Evolutionary conservation across 2,329 filamentous ascomycete species (phyloP).

Genomic region (Arthrobotrys pseudoclavata): DNA sequence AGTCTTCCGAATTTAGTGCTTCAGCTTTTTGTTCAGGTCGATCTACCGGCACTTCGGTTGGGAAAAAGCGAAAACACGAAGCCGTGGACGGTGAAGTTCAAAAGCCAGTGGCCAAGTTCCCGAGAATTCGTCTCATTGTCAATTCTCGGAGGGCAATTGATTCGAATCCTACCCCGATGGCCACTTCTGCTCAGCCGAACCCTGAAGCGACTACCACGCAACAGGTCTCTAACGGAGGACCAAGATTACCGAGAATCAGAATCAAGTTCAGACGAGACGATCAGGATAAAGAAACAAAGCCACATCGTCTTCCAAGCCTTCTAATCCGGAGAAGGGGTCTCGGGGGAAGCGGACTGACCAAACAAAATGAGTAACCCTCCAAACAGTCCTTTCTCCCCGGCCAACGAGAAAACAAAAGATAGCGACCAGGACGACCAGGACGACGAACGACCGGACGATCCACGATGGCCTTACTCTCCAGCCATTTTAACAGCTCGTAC

Average conservation of each 20-base stretch:
- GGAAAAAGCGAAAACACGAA: background rate
- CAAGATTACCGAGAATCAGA: too few species aligned
- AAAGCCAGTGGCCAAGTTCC: background rate
- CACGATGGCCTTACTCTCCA: background rate
- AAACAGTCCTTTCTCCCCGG: background rate
- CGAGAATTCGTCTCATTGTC: too few species aligned
- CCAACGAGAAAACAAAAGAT: slow-evolving; percentile 1
- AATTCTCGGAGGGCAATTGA: too few species aligned
- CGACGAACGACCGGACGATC: background rate
- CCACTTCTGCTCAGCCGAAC: too few species aligned
- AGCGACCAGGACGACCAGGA: background rate
- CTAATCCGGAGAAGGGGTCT: background rate
- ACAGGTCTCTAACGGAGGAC: too few species aligned
- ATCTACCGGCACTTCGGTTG: background rate
- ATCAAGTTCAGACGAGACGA: too few species aligned
- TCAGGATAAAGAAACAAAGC: background rate
- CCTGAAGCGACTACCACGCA: too few species aligned
- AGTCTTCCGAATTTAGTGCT: background rate
- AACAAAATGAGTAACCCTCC: background rate
- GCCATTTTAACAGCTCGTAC: background rate
- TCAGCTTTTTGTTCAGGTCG: background rate
- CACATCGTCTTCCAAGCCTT: background rate
- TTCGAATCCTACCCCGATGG: too few species aligned
- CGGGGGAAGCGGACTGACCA: background rate
- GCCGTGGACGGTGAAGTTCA: background rate